phyloP scores from a whole-genome alignment of 2,329 filamentous ascomycete genomes.

The Diaporthe velutina region DNA sequence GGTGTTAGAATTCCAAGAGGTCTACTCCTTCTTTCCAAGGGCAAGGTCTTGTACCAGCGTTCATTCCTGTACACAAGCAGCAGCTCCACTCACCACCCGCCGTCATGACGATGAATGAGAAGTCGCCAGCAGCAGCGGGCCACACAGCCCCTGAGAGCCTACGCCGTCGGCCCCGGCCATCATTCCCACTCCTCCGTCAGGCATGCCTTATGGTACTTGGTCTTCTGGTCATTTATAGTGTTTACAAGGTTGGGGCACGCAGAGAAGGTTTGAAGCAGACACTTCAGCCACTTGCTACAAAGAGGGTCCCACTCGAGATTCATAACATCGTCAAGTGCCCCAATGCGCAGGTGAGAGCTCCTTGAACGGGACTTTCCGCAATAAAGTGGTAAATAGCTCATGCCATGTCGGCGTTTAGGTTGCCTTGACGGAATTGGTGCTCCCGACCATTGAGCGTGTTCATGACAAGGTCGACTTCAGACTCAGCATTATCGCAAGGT shows the following conservation, averaged over 20 bases:
- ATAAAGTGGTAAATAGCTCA: not conserved
- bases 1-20: not conserved
- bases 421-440: slow-evolving; percentile 1
- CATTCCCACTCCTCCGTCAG: not conserved
- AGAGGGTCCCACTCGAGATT: not conserved
- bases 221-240: not conserved
- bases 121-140: not conserved
- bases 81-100: not conserved
- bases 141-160: not conserved
- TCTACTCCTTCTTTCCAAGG: not conserved
- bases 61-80: not conserved
- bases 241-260: not conserved
- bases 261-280: not conserved
- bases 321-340: not conserved
- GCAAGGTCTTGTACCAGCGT: not conserved
- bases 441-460: not conserved
- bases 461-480: not conserved
- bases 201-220: not conserved
- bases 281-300: not conserved
- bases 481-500: not conserved
- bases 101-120: not conserved
- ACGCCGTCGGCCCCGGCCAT: not conserved
- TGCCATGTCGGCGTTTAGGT: not conserved
- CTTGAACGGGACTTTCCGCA: not conserved
- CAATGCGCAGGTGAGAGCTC: not conserved